phyloP scores from a whole-genome alignment of 108 stramenopile species.

The Fragilaria crotonensis region DNA sequence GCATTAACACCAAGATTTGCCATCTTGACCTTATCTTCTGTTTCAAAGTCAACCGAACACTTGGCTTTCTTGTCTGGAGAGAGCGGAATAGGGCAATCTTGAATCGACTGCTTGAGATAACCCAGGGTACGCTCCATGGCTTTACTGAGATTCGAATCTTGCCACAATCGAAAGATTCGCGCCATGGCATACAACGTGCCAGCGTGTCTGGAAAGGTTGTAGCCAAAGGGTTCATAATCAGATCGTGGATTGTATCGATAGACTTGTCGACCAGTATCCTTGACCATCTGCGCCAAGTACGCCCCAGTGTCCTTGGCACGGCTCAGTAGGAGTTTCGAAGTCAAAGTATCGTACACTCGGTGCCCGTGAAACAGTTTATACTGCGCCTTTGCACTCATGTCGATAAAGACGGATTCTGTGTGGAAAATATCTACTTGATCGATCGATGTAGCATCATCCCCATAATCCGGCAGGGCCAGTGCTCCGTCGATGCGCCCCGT shows the following conservation, averaged over 20 bases:
- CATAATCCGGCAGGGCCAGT: background rate
- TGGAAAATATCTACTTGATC: background rate
- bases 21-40: background rate
- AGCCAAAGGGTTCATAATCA: background rate
- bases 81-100: background rate
- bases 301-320: background rate
- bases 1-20: background rate
- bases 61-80: background rate
- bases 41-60: constrained; percentile 2
- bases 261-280: background rate
- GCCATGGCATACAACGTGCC: constrained; percentile 1
- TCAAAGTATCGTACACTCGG: background rate
- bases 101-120: background rate
- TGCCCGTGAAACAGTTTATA: background rate
- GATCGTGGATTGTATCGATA: background rate
- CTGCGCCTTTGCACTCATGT: background rate
- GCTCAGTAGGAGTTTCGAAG: background rate
- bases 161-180: background rate
- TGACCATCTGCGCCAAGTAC: background rate
- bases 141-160: background rate
- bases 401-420: constrained; percentile 1
- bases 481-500: background rate
- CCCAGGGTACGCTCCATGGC: background rate
- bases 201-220: background rate
- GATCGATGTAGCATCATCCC: constrained; percentile 2